Evolutionary conservation across 2,329 filamentous ascomycete species (phyloP).

Genomic region (Verticillium tricorpus): DNA sequence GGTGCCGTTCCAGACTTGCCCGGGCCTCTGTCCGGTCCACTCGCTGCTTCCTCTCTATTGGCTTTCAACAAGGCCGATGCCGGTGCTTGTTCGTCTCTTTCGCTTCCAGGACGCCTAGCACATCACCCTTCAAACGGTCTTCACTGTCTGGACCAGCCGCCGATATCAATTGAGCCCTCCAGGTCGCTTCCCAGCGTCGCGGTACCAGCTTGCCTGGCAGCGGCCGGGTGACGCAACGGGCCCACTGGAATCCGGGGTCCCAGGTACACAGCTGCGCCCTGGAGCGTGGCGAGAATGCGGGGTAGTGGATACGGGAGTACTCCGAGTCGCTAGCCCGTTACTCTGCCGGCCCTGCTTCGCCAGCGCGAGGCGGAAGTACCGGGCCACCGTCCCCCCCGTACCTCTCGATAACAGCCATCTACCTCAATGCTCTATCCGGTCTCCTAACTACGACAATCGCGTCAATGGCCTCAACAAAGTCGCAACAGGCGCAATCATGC

Average conservation of each 20-base stretch:
- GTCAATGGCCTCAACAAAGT: background rate
- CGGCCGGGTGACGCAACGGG: constrained; percentile 11
- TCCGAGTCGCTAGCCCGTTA: constrained; percentile 8
- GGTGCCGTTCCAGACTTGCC: background rate
- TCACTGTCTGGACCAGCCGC: background rate
- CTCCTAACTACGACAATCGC: background rate
- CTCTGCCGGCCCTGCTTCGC: constrained; percentile 1
- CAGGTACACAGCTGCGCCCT: constrained; percentile 11
- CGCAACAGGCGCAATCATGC: background rate
- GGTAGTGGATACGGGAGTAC: constrained; percentile 14
- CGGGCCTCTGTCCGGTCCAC: background rate
- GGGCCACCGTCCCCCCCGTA: constrained; percentile 7
- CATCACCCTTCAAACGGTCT: background rate
- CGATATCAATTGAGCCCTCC: background rate
- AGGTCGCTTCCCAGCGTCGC: background rate
- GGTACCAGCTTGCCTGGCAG: background rate
- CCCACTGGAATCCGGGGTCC: constrained; percentile 14
- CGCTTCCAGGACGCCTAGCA: background rate
- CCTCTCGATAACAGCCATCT: constrained; percentile 2
- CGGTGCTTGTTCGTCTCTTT: background rate
- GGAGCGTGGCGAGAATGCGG: constrained; percentile 13
- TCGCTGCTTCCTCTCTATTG: background rate
- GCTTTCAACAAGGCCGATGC: background rate
- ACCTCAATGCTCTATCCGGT: background rate
- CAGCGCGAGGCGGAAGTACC: constrained; percentile 6